A percentile compares a stretch with the other conserved stretches of the same genome.
These are phyloP conservation scores for Amoeboaphelidium protococcarum DNA, from an alignment of 371 early-diverging fungal species.

Conservation along the genomic window DNA sequence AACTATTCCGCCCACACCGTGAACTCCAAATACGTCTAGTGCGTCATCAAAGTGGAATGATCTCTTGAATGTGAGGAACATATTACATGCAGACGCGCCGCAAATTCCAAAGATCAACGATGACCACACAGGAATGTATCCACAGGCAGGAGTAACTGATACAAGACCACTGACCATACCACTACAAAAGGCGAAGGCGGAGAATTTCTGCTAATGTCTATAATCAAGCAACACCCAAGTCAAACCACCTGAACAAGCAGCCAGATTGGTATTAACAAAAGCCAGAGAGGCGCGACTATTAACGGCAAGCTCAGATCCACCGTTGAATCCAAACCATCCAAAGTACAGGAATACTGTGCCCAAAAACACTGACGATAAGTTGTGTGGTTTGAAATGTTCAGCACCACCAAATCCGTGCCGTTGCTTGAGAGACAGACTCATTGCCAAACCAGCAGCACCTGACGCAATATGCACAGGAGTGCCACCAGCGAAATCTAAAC, in stretches of 20 bases:
- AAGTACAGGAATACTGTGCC: conserved; percentile 6
- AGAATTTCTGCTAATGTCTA: conserved; percentile 1
- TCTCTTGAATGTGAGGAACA: conserved; percentile 1
- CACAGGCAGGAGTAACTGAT: conserved; percentile 4
- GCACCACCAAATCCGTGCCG: conserved; percentile 33
- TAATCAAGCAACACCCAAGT: conserved; percentile 5
- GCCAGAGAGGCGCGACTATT: conserved; percentile 4
- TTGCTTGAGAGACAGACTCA: conserved; percentile 47
- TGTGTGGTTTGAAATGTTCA: conserved; percentile 2
- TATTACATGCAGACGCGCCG: conserved; percentile 1
- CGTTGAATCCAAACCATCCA: conserved; percentile 7
- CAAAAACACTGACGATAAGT: conserved; percentile 2
- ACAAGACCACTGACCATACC: conserved; percentile 5
- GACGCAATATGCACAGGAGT: conserved; percentile 74
- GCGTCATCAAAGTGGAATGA: conserved; percentile 3
- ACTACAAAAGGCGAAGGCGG: conserved; percentile 1
- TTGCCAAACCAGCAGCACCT: conserved; percentile 67
- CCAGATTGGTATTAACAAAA: conserved; percentile 3
- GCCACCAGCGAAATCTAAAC: conserved; percentile 61
- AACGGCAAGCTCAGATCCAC: conserved; percentile 3
- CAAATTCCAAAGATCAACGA: conserved; percentile 2
- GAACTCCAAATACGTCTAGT: conserved; percentile 5
- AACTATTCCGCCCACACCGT: conserved; percentile 4
- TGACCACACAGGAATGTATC: conserved; percentile 3
- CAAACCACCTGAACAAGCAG: conserved; percentile 4